Evolutionary conservation across 2,329 filamentous ascomycete species (phyloP).

Genomic region (Sarocladium brachiariae): DNA sequence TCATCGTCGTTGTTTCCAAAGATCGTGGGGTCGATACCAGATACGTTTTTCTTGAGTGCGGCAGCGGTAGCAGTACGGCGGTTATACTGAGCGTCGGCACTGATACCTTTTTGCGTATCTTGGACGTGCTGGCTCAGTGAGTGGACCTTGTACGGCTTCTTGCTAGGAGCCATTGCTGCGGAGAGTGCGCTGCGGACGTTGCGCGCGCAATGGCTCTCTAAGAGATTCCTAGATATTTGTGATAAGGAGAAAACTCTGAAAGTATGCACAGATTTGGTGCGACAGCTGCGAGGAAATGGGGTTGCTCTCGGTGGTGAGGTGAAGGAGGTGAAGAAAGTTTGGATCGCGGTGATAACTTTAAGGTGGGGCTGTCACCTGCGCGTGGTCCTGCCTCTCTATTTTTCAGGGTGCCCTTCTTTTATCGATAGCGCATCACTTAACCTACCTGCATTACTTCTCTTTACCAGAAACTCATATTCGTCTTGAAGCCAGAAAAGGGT

Average conservation of each 20-base stretch:
- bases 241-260: too few relatives aligned
- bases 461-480: too few relatives aligned
- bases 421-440: slow-evolving; percentile 8
- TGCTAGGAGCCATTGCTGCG: slow-evolving; percentile 30
- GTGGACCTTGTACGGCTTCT: slow-evolving; percentile 27
- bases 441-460: too few relatives aligned
- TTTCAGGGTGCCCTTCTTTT: background rate
- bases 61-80: slow-evolving; percentile 20
- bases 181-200: slow-evolving; percentile 6
- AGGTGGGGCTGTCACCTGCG: background rate
- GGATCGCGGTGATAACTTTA: slow-evolving; percentile 4
- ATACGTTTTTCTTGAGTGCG: slow-evolving; percentile 25
- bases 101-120: slow-evolving; percentile 29
- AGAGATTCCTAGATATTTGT: too few relatives aligned
- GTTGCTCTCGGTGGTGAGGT: background rate
- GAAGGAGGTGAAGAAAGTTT: slow-evolving; percentile 6
- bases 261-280: too few relatives aligned
- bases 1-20: slow-evolving; percentile 25
- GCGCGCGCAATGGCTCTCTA: slow-evolving; percentile 14
- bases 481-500: too few relatives aligned
- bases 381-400: background rate
- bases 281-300: background rate
- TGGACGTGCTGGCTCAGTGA: slow-evolving; percentile 32
- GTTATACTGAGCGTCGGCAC: slow-evolving; percentile 26
- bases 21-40: slow-evolving; percentile 18